Percentiles rank a stretch among this genome's conserved stretches.
These are phyloP conservation scores for Puccinia coronata DNA, from an alignment of 1,284 basidiomycete genomes.

Conservation along the genomic window DNA sequence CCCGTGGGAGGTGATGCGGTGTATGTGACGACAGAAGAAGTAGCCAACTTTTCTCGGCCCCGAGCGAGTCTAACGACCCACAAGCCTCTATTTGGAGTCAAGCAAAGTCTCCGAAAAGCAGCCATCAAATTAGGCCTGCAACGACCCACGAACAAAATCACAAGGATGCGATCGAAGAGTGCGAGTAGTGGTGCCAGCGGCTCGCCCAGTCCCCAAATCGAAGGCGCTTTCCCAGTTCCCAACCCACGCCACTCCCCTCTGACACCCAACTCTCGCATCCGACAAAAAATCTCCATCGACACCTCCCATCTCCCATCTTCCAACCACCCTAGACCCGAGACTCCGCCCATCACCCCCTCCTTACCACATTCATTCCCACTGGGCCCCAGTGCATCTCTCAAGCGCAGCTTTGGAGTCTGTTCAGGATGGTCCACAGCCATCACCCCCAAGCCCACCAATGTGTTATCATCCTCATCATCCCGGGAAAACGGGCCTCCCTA, in stretches of 20 bases:
- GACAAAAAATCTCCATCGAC: slow-evolving; percentile 20
- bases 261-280: slow-evolving; percentile 5
- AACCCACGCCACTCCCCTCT: background rate
- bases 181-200: slow-evolving; percentile 42
- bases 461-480: slow-evolving; percentile 3
- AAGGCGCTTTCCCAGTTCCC: background rate
- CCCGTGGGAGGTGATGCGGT: slow-evolving; percentile 67
- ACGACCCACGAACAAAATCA: slow-evolving; percentile 5
- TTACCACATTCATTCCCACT: slow-evolving; percentile 1
- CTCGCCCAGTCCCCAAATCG: slow-evolving; percentile 19
- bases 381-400: background rate
- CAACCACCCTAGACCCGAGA: background rate
- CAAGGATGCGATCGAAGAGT: slow-evolving; percentile 41
- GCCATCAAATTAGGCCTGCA: slow-evolving; percentile 48
- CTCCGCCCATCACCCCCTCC: background rate
- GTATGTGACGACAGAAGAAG: slow-evolving; percentile 76
- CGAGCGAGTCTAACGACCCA: slow-evolving; percentile 27
- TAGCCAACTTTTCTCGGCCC: slow-evolving; percentile 59
- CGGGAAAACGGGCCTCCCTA: background rate
- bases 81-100: slow-evolving; percentile 45
- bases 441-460: background rate
- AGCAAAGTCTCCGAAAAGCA: slow-evolving; percentile 45
- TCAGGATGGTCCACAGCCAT: slow-evolving; percentile 15
- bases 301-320: background rate
- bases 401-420: slow-evolving; percentile 22